Conservation (phyloP, 2,329 filamentous ascomycete species). For the Aspergillus niger region DNA sequence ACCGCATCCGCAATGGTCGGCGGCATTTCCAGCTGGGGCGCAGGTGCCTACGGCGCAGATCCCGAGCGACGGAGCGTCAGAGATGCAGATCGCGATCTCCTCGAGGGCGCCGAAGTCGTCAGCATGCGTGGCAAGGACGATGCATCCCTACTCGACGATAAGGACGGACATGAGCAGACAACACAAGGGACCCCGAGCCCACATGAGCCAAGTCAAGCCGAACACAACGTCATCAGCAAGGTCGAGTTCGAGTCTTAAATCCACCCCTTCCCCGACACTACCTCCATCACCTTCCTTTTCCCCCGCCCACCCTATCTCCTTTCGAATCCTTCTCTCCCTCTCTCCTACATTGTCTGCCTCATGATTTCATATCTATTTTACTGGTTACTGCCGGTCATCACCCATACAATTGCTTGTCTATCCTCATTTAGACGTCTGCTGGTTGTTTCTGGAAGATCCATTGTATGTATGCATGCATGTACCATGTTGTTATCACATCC, state of each 20-base stretch:
- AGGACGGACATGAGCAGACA: slow-evolving; percentile 19
- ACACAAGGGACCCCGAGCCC: background rate
- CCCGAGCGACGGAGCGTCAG: slow-evolving; percentile 58
- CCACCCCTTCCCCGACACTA: background rate
- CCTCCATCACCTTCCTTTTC: background rate
- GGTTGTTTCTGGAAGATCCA: background rate
- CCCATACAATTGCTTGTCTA: background rate
- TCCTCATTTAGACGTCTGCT: background rate
- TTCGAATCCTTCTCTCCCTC: background rate
- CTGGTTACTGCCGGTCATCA: background rate
- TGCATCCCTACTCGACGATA: slow-evolving; percentile 31
- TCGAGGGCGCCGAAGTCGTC: slow-evolving; percentile 72
- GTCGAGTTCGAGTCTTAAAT: slow-evolving; percentile 40
- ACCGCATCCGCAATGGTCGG: slow-evolving; percentile 34
- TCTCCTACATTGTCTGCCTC: background rate
- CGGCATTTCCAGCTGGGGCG: slow-evolving; percentile 41
- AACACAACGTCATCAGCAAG: slow-evolving; percentile 38
- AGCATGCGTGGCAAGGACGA: slow-evolving; percentile 42
- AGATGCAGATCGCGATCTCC: slow-evolving; percentile 59
- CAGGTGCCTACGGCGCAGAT: slow-evolving; percentile 55
- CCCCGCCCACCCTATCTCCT: background rate
- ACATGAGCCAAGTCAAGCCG: slow-evolving; percentile 5
- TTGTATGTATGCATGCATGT: slow-evolving; percentile 8
- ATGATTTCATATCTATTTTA: background rate
- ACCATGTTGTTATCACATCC: background rate